Conservation (phyloP, 441 rosid genomes). For the Syzygium malaccense region DNA sequence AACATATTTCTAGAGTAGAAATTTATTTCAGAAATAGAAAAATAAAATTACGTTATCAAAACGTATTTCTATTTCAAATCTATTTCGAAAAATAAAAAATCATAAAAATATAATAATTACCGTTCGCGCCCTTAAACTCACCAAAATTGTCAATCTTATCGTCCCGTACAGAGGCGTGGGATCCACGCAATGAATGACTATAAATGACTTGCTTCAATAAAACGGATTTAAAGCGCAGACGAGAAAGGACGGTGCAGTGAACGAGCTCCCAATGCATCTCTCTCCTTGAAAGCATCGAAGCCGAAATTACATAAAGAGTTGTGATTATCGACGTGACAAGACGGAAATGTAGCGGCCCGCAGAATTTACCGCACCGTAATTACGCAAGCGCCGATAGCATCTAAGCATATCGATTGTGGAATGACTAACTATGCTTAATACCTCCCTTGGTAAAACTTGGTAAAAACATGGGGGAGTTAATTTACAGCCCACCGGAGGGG, state of each 20-base stretch:
- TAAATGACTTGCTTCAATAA: neutral
- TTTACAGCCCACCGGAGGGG: neutral
- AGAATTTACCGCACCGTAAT: fast-evolving
- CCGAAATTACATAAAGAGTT: neutral
- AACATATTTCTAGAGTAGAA: no score
- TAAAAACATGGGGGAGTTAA: neutral
- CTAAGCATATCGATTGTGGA: neutral
- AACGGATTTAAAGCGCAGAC: neutral
- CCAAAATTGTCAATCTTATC: neutral
- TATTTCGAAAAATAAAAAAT: no score
- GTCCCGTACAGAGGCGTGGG: fast-evolving
- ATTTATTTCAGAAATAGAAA: no score
- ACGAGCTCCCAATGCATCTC: neutral
- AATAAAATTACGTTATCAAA: no score
- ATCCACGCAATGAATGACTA: fast-evolving
- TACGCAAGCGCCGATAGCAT: fast-evolving
- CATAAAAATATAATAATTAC: no score
- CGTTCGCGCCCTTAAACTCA: neutral
- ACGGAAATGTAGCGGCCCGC: fast-evolving
- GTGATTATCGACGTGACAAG: fast-evolving
- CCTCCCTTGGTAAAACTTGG: neutral
- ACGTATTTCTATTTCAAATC: no score
- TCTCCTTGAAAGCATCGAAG: neutral
- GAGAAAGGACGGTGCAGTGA: neutral
- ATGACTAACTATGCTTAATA: neutral